Percentiles rank a stretch among this genome's conserved stretches.
phyloP scores from a whole-genome alignment of 169 alveolate species.

The Perkinsus marinus region DNA sequence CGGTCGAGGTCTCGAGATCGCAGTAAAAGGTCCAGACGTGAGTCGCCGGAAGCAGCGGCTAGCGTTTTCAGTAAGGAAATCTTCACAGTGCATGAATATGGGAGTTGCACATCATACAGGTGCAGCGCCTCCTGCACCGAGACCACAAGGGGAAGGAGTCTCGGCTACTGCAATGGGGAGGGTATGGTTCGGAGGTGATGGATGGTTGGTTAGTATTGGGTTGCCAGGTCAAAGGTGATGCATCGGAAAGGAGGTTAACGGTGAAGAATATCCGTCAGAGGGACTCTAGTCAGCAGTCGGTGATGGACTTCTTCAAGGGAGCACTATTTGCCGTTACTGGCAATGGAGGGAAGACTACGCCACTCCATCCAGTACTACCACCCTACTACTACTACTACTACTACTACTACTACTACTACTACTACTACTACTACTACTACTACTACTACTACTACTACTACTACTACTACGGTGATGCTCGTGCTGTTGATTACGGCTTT shows the following conservation, averaged over 20 bases:
- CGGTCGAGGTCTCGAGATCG: neutral
- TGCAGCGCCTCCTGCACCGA: neutral
- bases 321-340: constrained; percentile 3
- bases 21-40: neutral
- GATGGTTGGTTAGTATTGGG: neutral
- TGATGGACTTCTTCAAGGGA: constrained; percentile 5
- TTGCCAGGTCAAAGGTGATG: neutral
- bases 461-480: neutral
- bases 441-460: neutral
- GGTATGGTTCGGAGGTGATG: neutral
- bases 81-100: neutral
- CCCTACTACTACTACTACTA: neutral
- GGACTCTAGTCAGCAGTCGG: neutral
- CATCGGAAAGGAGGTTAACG: neutral
- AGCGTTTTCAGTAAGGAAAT: neutral
- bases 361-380: neutral
- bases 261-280: neutral
- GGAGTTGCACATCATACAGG: neutral
- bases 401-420: no score
- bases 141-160: neutral
- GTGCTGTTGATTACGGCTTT: no score
- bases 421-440: no score
- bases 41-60: neutral
- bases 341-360: neutral
- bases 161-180: neutral